Conservation (phyloP, 805 yeast species). For the Cyberlindnera nakhonratchasimensis region DNA sequence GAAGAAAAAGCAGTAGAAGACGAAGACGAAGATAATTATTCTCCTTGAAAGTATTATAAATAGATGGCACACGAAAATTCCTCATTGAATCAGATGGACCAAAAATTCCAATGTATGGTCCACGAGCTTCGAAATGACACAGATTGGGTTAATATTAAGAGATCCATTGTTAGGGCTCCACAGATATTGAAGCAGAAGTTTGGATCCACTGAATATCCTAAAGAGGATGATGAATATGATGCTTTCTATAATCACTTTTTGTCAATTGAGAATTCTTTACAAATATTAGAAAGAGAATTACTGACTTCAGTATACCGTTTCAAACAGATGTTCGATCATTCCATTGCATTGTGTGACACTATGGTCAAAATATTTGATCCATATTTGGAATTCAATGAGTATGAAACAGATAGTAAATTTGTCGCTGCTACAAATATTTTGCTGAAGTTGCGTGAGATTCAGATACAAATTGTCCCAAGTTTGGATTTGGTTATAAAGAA, state of each 20-base stretch:
- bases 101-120: slow-evolving; percentile 24
- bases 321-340: slow-evolving; percentile 9
- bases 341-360: slow-evolving; percentile 5
- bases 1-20: no score
- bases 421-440: background rate
- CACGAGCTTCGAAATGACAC: slow-evolving; percentile 26
- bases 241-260: slow-evolving; percentile 3
- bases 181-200: slow-evolving; percentile 84
- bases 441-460: slow-evolving; percentile 14
- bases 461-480: slow-evolving; percentile 10
- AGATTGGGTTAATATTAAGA: slow-evolving; percentile 45
- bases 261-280: slow-evolving; percentile 2
- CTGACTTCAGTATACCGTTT: slow-evolving; percentile 5
- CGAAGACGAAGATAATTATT: background rate
- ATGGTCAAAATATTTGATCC: slow-evolving; percentile 15
- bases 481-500: slow-evolving; percentile 28
- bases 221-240: slow-evolving; percentile 45
- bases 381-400: slow-evolving; percentile 4
- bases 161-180: slow-evolving; percentile 82
- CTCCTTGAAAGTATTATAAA: background rate
- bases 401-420: background rate
- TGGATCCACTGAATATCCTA: slow-evolving; percentile 58
- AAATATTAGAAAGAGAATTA: slow-evolving; percentile 17
- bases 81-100: slow-evolving; percentile 8
- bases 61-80: background rate